Evolutionary conservation across 768 basidiomycete species (phyloP), one percentile per base, ranked within the genome.

Genomic region (Mycena kentingensis): DNA sequence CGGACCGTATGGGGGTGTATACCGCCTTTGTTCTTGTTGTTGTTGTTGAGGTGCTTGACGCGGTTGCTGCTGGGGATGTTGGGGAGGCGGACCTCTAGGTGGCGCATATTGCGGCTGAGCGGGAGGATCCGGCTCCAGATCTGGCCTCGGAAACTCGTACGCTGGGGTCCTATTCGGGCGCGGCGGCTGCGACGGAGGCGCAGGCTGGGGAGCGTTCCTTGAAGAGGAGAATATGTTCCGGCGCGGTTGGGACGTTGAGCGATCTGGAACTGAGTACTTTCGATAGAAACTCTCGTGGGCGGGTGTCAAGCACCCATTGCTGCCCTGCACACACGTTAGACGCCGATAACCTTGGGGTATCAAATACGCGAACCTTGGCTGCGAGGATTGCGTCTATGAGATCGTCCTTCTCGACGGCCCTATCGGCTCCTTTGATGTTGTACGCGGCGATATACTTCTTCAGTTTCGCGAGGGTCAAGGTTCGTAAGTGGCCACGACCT

Each of bases 331-430:
- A 22, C 34, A 16, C 18, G 6, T 36, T 21, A 46, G 19, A 6
- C 34, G n/a, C 28, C 28, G 4, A 49, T 22, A 34, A 22, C 51
- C 26, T 21, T 8, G 6, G 13, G 36, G 34, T 1, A 1, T 22
- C 27, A n/a, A 11, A 31, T 26, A 18, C n/a, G 69, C 81, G 48
- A 63, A 88, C 89, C 61, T 75, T 75, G 13, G 74, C 75, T 12
- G 61, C 63, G 63, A 89, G 38, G 39, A 88, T 78, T 34, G 74
- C 80, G 45, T 89, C 85, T 32, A 91, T 81, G 38, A 91, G 70
- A 64, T 91, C 89, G 46, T 88, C 84, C 68, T 91, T 91, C 66
- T 92, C 90, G 15, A 90, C 74, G 2, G 83, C 80, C 42, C 79
- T 77, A 50, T 76, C 79, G 16, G 80, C 75, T 5, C 41, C 41